phyloP scores from a whole-genome alignment of 169 alveolate species.

The Cryptosporidium sp. region DNA sequence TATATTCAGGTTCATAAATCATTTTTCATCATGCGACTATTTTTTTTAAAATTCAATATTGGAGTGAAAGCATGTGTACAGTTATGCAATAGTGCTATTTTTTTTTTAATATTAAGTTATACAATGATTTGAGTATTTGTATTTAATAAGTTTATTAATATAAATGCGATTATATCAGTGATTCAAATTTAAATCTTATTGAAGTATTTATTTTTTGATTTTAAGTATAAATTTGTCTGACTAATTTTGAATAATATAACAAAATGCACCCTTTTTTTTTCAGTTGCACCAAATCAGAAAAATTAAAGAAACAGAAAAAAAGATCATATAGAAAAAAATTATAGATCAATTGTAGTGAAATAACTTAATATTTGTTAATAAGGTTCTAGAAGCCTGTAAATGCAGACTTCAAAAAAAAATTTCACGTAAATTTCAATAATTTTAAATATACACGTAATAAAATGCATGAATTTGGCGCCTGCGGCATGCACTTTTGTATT shows the following conservation, averaged over 20 bases:
- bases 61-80: background rate
- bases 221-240: too few species aligned
- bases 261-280: background rate
- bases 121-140: background rate
- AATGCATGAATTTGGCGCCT: slow-evolving; percentile 71
- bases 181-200: background rate
- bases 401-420: background rate
- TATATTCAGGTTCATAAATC: slow-evolving; percentile 45
- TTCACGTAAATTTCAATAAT: background rate
- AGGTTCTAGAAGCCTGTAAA: background rate
- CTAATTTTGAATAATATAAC: background rate
- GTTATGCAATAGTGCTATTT: too few species aligned
- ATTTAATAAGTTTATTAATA: background rate
- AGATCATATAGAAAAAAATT: background rate
- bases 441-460: slow-evolving; percentile 3
- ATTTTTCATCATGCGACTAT: background rate
- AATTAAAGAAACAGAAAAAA: background rate
- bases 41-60: background rate
- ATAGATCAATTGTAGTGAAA: background rate
- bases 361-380: background rate
- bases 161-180: slow-evolving; percentile 1
- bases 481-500: slow-evolving; percentile 43
- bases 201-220: background rate
- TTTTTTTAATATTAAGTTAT: too few species aligned
- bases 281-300: background rate